These are phyloP conservation scores for Cercospora sp. DNA, from an alignment of 2,329 filamentous ascomycete genomes.

Conservation along the genomic window DNA sequence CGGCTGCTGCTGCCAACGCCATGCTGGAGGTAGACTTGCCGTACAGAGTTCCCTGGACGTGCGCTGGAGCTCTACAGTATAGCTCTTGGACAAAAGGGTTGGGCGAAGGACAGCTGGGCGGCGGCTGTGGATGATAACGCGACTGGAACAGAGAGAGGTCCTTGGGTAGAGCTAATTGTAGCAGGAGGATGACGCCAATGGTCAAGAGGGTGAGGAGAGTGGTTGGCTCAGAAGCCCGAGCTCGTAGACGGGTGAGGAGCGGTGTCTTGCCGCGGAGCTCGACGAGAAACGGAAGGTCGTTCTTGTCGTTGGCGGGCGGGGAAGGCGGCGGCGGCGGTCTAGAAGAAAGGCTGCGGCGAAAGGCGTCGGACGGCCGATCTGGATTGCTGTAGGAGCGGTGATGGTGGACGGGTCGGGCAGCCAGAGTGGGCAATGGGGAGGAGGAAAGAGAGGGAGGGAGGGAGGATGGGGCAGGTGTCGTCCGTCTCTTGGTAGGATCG, in stretches of 20 bases:
- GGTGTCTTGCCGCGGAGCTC: slow-evolving; percentile 30
- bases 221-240: slow-evolving; percentile 15
- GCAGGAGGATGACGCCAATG: slow-evolving; percentile 18
- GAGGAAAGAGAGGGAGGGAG: not conserved
- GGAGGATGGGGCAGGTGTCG: not conserved
- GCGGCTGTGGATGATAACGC: slow-evolving; percentile 23
- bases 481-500: not conserved
- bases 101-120: slow-evolving; percentile 35
- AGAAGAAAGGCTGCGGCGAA: slow-evolving; percentile 24
- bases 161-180: slow-evolving; percentile 21
- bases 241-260: slow-evolving; percentile 18
- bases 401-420: slow-evolving; percentile 15
- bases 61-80: slow-evolving; percentile 38
- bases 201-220: slow-evolving; percentile 22
- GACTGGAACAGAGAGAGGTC: slow-evolving; percentile 14
- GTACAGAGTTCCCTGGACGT: slow-evolving; percentile 34
- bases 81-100: slow-evolving; percentile 41
- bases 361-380: slow-evolving; percentile 22
- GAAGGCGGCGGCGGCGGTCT: slow-evolving; percentile 15
- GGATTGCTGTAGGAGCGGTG: slow-evolving; percentile 29
- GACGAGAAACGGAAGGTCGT: slow-evolving; percentile 36
- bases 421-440: slow-evolving; percentile 17
- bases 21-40: slow-evolving; percentile 46
- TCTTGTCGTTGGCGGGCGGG: slow-evolving; percentile 14
- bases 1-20: slow-evolving; percentile 67